Conservation (phyloP, 148 eudicot genomes). For the Persicaria maculosa region DNA sequence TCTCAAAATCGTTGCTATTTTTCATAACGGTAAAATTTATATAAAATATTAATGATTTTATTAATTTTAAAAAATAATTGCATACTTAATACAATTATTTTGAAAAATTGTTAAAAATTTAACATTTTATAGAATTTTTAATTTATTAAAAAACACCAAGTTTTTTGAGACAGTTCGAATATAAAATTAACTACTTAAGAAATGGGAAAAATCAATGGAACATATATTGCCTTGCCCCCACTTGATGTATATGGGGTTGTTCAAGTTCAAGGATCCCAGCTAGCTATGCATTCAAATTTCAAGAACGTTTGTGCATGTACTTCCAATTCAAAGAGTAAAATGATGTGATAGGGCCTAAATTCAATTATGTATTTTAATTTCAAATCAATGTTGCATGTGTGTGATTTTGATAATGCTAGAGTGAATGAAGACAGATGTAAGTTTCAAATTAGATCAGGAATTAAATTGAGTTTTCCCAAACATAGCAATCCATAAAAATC, state of each 20-base stretch:
- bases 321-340: neutral
- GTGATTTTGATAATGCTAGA: neutral
- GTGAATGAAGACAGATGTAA: too few relatives aligned
- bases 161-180: too few relatives aligned
- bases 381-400: conserved; percentile 4
- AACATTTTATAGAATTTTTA: too few relatives aligned
- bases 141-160: too few relatives aligned
- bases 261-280: neutral
- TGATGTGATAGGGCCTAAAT: neutral
- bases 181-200: neutral
- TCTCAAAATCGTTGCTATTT: too few relatives aligned
- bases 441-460: too few relatives aligned
- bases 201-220: neutral
- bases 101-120: too few relatives aligned
- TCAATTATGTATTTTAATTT: neutral
- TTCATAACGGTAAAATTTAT: too few relatives aligned
- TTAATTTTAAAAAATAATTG: too few relatives aligned
- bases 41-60: too few relatives aligned
- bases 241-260: too few relatives aligned
- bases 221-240: neutral
- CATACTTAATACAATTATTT: too few relatives aligned
- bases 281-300: neutral
- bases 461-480: neutral
- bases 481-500: neutral
- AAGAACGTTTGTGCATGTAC: neutral